phyloP scores from a whole-genome alignment of 331 rosid species.

The Acacia pycnantha region DNA sequence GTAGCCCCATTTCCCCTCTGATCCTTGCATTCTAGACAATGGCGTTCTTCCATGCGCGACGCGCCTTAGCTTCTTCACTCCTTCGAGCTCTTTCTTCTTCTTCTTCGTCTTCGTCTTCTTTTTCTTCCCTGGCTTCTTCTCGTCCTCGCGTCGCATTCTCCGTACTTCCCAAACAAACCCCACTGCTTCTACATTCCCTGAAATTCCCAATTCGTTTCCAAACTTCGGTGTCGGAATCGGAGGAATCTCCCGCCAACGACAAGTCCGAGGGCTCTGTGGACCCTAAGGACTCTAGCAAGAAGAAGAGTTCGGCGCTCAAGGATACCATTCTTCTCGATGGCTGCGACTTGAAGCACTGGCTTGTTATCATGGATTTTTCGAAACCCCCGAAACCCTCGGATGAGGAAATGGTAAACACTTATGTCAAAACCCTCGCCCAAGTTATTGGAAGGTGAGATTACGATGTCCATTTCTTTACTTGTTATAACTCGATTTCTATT shows the following conservation, averaged over 20 bases:
- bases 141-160: conserved; percentile 44
- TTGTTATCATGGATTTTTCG: conserved; percentile 77
- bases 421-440: conserved; percentile 77
- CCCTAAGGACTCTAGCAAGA: not conserved
- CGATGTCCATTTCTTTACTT: not conserved
- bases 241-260: conserved; percentile 80
- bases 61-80: conserved; percentile 49
- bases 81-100: conserved; percentile 42
- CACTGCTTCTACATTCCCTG: conserved; percentile 22
- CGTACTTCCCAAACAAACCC: conserved; percentile 39
- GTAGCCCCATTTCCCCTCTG: not conserved
- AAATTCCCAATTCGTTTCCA: conserved; percentile 43
- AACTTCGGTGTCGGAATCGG: conserved; percentile 70
- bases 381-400: conserved; percentile 71
- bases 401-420: conserved; percentile 69
- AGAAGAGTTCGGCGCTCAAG: conserved; percentile 39
- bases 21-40: conserved; percentile 30
- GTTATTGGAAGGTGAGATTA: conserved; percentile 68
- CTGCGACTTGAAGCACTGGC: conserved; percentile 97
- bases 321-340: conserved; percentile 91
- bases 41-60: conserved; percentile 67
- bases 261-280: conserved; percentile 52
- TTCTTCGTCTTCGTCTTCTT: conserved; percentile 26
- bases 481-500: not conserved
- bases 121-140: conserved; percentile 38